phyloP scores from a whole-genome alignment of 208 protist species.

The Acanthamoeba castellanii region DNA sequence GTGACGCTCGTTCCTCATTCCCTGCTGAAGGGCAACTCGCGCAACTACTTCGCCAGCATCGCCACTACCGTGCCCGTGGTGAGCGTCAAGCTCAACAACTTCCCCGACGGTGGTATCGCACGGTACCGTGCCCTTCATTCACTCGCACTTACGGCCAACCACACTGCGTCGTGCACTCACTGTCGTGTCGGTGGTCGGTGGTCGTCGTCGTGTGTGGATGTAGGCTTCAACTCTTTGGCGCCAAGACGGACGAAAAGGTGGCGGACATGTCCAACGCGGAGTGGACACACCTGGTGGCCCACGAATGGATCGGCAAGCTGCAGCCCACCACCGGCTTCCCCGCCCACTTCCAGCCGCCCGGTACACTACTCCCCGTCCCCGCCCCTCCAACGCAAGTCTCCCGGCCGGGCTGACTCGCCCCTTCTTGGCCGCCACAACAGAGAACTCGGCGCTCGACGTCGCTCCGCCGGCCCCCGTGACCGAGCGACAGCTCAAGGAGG shows the following conservation, averaged over 20 bases:
- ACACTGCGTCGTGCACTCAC: not conserved
- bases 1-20: slow-evolving; percentile 53
- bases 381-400: not conserved
- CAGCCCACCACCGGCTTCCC: slow-evolving; percentile 46
- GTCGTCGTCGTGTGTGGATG: not conserved
- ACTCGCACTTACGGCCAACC: not conserved
- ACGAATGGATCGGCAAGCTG: slow-evolving; percentile 37
- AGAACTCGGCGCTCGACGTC: slow-evolving; percentile 48
- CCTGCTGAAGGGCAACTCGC: slow-evolving; percentile 53
- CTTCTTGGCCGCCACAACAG: not conserved
- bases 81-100: slow-evolving; percentile 34
- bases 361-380: too few species aligned
- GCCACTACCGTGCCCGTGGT: slow-evolving; percentile 28
- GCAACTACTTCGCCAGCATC: slow-evolving; percentile 60
- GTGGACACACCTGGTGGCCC: slow-evolving; percentile 12
- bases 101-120: slow-evolving; percentile 60
- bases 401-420: not conserved
- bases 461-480: slow-evolving; percentile 32
- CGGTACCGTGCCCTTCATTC: not conserved
- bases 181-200: too few species aligned
- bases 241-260: not conserved
- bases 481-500: slow-evolving; percentile 6
- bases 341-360: slow-evolving; percentile 23
- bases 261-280: slow-evolving; percentile 8
- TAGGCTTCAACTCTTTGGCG: slow-evolving; percentile 38